Conservation (phyloP, 1,284 basidiomycete species). For the Gymnopus androsaceus region DNA sequence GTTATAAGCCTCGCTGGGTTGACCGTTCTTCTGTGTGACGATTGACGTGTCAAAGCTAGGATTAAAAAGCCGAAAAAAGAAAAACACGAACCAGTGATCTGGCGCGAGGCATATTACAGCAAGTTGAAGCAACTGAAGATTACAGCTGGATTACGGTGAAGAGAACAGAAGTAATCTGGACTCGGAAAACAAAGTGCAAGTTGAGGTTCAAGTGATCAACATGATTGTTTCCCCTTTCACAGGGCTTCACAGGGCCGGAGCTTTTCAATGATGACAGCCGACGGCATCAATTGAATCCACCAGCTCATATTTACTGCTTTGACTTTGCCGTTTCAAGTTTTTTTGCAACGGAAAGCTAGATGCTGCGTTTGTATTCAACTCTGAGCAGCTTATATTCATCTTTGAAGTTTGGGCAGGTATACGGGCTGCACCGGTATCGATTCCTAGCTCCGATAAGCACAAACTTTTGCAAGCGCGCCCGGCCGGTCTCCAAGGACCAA, state of each 20-base stretch:
- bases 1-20: slow-evolving; percentile 10
- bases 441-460: no score
- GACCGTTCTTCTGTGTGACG: slow-evolving; percentile 5
- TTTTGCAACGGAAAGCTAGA: no score
- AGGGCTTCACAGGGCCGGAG: background rate
- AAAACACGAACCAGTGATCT: slow-evolving; percentile 5
- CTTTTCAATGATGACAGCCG: background rate
- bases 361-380: no score
- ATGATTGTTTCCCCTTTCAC: no score
- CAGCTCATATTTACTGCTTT: background rate
- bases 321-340: background rate
- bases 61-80: slow-evolving; percentile 1
- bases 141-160: background rate
- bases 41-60: slow-evolving; percentile 7
- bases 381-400: no score
- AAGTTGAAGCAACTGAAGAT: background rate
- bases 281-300: background rate
- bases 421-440: no score
- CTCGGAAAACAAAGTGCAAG: no score
- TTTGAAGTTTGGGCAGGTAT: no score
- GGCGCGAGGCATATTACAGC: slow-evolving; percentile 2
- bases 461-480: no score
- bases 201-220: no score
- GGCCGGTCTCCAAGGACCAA: no score
- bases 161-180: background rate